Evolutionary conservation across 2,329 filamentous ascomycete species (phyloP).

Genomic region (Fusarium abutilonis): DNA sequence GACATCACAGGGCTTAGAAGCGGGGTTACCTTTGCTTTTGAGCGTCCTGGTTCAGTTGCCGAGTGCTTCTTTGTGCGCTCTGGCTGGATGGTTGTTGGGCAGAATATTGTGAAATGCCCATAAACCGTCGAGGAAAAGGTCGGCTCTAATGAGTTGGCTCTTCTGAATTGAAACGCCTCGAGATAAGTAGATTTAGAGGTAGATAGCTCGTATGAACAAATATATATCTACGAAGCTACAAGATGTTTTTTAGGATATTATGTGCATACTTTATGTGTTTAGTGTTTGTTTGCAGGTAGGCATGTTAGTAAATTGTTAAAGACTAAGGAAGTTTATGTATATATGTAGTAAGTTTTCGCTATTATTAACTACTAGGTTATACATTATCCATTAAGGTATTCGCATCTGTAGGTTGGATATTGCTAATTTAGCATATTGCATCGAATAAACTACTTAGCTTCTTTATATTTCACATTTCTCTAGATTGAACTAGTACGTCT

Average conservation of each 20-base stretch:
- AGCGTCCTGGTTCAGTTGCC: constrained; percentile 12
- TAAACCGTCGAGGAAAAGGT: constrained; percentile 25
- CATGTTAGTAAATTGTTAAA: no score
- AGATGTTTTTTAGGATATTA: background rate
- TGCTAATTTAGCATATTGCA: no score
- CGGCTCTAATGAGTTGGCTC: constrained; percentile 14
- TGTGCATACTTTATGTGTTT: background rate
- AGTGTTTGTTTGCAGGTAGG: no score
- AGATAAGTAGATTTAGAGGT: constrained; percentile 26
- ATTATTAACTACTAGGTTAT: no score
- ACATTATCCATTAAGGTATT: no score
- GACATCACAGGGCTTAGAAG: constrained; percentile 7
- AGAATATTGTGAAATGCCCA: constrained; percentile 74
- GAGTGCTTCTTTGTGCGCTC: constrained; percentile 16
- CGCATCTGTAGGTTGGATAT: no score
- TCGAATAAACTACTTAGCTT: no score
- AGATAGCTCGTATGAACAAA: constrained; percentile 35
- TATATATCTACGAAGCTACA: constrained; percentile 14
- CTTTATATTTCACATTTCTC: no score
- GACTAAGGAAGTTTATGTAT: no score
- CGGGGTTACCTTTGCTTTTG: constrained; percentile 6
- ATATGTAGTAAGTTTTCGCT: no score
- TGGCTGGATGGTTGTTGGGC: constrained; percentile 52
- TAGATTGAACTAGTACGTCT: no score
- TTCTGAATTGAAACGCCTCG: constrained; percentile 15